phyloP scores from a whole-genome alignment of 2,329 filamentous ascomycete species.

The Trichoderma oligosporum region DNA sequence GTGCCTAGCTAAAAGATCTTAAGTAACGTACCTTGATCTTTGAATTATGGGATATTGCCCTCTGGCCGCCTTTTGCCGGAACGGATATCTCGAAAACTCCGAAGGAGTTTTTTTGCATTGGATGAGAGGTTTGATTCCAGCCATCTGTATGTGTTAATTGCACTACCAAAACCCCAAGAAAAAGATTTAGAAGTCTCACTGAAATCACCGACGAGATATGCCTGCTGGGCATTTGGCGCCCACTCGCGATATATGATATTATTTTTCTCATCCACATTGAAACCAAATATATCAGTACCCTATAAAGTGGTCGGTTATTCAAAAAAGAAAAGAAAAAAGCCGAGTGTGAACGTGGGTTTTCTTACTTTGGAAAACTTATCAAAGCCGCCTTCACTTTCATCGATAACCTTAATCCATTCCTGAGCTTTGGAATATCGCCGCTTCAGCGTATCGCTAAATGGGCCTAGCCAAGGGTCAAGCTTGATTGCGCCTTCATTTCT shows the following conservation, averaged over 20 bases:
- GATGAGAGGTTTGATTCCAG: constrained; percentile 79
- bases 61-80: constrained; percentile 66
- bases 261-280: constrained; percentile 76
- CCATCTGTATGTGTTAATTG: constrained; percentile 56
- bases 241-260: constrained; percentile 92
- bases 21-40: constrained; percentile 74
- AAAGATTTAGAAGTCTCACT: constrained; percentile 55
- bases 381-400: constrained; percentile 80
- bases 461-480: constrained; percentile 84
- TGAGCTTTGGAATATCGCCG: constrained; percentile 75
- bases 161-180: not conserved
- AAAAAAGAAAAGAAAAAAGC: not conserved
- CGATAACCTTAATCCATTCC: constrained; percentile 80
- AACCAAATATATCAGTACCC: constrained; percentile 83
- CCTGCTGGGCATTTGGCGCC: constrained; percentile 84
- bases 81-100: constrained; percentile 84
- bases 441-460: constrained; percentile 74
- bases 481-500: constrained; percentile 67
- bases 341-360: too few species aligned
- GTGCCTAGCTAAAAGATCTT: not conserved
- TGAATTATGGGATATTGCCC: constrained; percentile 85
- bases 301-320: constrained; percentile 34
- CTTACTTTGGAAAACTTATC: constrained; percentile 81
- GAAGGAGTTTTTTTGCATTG: constrained; percentile 81
- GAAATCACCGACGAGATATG: constrained; percentile 90